A percentile compares a stretch with the other conserved stretches of the same genome.
Evolutionary conservation across 2,329 filamentous ascomycete genomes (phyloP).

Genomic region (Ilyonectria robusta): DNA sequence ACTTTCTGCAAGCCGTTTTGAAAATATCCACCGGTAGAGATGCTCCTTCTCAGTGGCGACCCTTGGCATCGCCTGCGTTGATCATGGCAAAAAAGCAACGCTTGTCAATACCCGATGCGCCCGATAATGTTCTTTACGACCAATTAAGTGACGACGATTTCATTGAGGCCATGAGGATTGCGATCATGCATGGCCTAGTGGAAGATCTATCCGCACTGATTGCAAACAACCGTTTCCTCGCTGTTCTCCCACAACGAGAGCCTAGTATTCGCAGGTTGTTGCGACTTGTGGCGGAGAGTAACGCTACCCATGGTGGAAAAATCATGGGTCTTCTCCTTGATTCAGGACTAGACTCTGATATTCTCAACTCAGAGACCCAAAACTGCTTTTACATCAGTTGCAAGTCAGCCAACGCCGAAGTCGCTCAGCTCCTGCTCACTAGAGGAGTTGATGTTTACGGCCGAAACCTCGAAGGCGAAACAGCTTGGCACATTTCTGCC

Average conservation of each 20-base stretch:
- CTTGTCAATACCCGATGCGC: too few relatives aligned
- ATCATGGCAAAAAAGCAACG: not conserved
- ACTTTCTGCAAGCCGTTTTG: not conserved
- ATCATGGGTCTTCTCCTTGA: not conserved
- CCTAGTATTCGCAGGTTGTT: not conserved
- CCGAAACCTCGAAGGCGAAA: not conserved
- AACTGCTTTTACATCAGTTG: not conserved
- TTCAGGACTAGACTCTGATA: not conserved
- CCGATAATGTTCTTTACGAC: not conserved
- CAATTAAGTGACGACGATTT: not conserved
- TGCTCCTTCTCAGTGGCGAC: constrained; percentile 1
- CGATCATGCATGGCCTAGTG: not conserved
- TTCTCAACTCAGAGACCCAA: not conserved
- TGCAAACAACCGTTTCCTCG: not conserved
- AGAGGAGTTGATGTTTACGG: not conserved
- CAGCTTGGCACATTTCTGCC: constrained; percentile 2
- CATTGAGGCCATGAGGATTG: not conserved
- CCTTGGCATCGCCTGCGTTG: constrained; percentile 4
- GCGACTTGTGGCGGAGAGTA: not conserved
- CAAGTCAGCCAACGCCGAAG: not conserved
- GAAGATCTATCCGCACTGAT: not conserved
- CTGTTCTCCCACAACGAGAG: not conserved
- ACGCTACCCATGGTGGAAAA: not conserved
- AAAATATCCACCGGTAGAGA: not conserved
- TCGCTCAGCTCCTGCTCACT: not conserved